These are phyloP conservation scores for Lathyrus aphaca DNA, from an alignment of 306 rosid species.

Conservation along the genomic window DNA sequence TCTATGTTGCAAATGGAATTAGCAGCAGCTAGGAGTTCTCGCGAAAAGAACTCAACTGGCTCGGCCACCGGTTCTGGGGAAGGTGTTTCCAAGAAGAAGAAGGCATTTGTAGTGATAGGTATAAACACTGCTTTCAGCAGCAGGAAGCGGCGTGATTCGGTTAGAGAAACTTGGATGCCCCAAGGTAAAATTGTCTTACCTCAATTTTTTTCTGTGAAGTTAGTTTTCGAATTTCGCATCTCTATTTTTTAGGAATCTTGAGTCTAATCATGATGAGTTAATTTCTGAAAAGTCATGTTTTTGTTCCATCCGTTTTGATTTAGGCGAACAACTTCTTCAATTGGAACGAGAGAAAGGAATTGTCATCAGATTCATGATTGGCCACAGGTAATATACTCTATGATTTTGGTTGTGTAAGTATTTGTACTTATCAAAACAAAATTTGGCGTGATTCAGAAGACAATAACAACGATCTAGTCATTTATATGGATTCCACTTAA, in stretches of 20 bases:
- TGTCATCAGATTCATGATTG: constrained; percentile 93
- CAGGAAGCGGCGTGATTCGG: constrained; percentile 94
- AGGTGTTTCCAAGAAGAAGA: constrained; percentile 53
- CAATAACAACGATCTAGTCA: neutral
- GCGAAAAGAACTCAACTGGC: constrained; percentile 52
- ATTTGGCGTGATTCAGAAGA: constrained; percentile 12
- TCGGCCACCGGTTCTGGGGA: constrained; percentile 42
- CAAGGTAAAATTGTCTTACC: constrained; percentile 55
- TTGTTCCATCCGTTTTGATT: constrained; percentile 5
- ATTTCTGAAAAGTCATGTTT: constrained; percentile 38
- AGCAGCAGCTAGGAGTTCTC: constrained; percentile 75
- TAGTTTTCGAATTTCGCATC: constrained; percentile 13
- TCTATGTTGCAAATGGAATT: constrained; percentile 77
- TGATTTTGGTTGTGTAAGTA: constrained; percentile 1
- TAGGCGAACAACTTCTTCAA: constrained; percentile 84
- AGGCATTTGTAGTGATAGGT: constrained; percentile 85
- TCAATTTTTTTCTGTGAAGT: neutral
- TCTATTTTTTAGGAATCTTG: constrained; percentile 27
- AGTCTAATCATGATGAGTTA: constrained; percentile 10
- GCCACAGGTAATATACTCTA: constrained; percentile 73
- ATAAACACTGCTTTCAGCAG: constrained; percentile 99
- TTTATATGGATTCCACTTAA: constrained; percentile 18
- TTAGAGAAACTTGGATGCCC: constrained; percentile 99
- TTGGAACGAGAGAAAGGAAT: constrained; percentile 96
- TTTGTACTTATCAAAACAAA: constrained; percentile 8